Conservation (phyloP, 805 yeast species). For the Phaffomyces antillensis region DNA sequence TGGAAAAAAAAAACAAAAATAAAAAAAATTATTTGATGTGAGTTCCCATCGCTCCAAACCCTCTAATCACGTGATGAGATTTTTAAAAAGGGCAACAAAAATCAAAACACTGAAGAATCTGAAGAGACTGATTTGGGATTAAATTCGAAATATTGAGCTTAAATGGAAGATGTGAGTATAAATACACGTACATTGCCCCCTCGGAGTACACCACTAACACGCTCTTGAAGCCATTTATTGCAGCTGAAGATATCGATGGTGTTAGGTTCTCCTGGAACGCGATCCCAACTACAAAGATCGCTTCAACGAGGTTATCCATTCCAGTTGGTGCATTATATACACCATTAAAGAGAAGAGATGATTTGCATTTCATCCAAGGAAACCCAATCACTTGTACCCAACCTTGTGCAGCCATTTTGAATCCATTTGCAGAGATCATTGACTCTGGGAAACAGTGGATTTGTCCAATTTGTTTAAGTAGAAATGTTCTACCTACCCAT, state of each 20-base stretch:
- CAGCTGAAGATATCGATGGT: constrained; percentile 36
- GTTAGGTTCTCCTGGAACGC: constrained; percentile 57
- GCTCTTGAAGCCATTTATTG: constrained; percentile 3
- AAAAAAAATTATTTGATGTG: too few species aligned
- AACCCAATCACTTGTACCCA: constrained; percentile 44
- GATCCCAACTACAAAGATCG: constrained; percentile 47
- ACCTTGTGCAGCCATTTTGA: constrained; percentile 44
- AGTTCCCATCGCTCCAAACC: too few species aligned
- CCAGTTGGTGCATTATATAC: constrained; percentile 55
- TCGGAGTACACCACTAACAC: neutral
- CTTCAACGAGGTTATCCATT: constrained; percentile 43
- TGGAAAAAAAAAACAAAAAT: too few species aligned
- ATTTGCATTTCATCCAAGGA: constrained; percentile 29
- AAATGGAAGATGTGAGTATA: constrained; percentile 3
- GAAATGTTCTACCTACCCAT: constrained; percentile 38
- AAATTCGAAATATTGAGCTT: neutral
- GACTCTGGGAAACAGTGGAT: constrained; percentile 35
- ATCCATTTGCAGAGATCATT: constrained; percentile 38
- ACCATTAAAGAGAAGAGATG: constrained; percentile 44
- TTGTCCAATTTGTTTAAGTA: constrained; percentile 48
- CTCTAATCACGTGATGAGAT: too few species aligned
- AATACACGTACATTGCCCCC: neutral
- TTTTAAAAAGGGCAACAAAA: too few species aligned
- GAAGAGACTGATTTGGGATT: neutral
- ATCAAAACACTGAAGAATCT: too few species aligned